Conservation (phyloP, 352 stramenopile genomes). For the Globisporangium heterothallicum region DNA sequence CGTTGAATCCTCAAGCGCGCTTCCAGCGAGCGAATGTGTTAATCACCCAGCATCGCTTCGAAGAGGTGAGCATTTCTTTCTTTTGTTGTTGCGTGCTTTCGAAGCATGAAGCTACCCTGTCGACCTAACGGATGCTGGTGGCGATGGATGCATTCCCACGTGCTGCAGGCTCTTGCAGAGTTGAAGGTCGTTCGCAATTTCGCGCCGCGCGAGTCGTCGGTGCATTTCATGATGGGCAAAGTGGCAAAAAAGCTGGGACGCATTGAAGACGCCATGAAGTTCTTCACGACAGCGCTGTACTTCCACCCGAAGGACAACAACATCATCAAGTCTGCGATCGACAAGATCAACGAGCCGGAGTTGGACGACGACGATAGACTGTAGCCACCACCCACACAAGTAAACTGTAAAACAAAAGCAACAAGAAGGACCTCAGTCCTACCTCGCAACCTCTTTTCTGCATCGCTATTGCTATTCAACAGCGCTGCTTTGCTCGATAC, state of each 20-base stretch:
- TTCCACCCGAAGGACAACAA: constrained; percentile 97
- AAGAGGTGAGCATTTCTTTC: constrained; percentile 51
- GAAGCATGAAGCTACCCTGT: too few species aligned
- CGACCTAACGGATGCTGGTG: too few species aligned
- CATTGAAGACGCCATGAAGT: constrained; percentile 91
- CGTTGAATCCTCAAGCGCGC: constrained; percentile 89
- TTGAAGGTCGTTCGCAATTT: constrained; percentile 90
- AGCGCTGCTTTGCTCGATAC: too few species aligned
- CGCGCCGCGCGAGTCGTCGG: constrained; percentile 93
- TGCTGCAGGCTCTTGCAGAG: constrained; percentile 79
- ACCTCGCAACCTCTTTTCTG: too few species aligned
- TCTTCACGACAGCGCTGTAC: constrained; percentile 95
- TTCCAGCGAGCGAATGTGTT: constrained; percentile 96
- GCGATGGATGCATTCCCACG: too few species aligned
- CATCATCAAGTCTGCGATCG: constrained; percentile 94
- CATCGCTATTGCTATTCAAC: too few species aligned
- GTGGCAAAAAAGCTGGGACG: constrained; percentile 87
- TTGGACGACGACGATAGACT: constrained; percentile 47
- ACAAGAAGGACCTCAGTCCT: too few species aligned
- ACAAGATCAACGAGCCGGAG: constrained; percentile 82
- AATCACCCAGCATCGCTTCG: constrained; percentile 86
- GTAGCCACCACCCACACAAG: constrained; percentile 15
- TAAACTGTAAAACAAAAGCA: not conserved
- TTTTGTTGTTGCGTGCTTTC: too few species aligned
- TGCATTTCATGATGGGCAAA: constrained; percentile 97